phyloP scores from a whole-genome alignment of 179 eudicot genomes.

The Heliamphora pulchella region DNA sequence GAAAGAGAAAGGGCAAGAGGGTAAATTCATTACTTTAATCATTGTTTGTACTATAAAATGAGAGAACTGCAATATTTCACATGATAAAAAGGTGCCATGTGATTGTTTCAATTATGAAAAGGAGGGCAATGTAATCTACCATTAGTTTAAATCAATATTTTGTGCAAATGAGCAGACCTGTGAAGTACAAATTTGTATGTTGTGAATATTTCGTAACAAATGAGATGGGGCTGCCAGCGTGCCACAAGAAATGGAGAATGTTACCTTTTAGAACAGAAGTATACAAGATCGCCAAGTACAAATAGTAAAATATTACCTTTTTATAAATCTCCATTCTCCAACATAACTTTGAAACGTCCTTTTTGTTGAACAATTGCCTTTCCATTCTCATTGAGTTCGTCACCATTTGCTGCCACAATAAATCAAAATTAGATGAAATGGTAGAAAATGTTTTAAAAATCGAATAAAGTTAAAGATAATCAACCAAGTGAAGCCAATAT shows the following conservation, averaged over 20 bases:
- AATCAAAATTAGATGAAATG: not conserved
- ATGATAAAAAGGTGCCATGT: not conserved
- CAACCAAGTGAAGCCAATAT: not conserved
- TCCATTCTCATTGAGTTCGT: slow-evolving; percentile 52
- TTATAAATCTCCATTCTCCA: slow-evolving; percentile 65
- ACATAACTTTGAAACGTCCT: slow-evolving; percentile 83
- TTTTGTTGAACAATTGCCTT: slow-evolving; percentile 58
- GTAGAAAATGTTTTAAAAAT: not conserved
- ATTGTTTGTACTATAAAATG: too few species aligned
- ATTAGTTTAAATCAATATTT: not conserved
- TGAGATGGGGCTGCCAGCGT: slow-evolving; percentile 29
- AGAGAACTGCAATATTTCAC: too few species aligned
- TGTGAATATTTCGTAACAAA: slow-evolving; percentile 51
- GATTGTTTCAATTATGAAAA: not conserved
- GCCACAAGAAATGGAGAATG: slow-evolving; percentile 14
- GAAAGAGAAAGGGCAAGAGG: too few species aligned
- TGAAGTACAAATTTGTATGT: slow-evolving; percentile 48
- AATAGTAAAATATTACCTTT: slow-evolving; percentile 37
- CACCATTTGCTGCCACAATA: slow-evolving; percentile 33
- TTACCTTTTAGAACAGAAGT: not conserved
- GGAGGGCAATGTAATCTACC: not conserved
- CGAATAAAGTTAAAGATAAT: not conserved
- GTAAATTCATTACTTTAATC: too few species aligned
- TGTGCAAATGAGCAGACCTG: not conserved
- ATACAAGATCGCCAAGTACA: not conserved